Conservation (phyloP, 768 basidiomycete genomes). For the Cystobasidium onofrii region DNA sequence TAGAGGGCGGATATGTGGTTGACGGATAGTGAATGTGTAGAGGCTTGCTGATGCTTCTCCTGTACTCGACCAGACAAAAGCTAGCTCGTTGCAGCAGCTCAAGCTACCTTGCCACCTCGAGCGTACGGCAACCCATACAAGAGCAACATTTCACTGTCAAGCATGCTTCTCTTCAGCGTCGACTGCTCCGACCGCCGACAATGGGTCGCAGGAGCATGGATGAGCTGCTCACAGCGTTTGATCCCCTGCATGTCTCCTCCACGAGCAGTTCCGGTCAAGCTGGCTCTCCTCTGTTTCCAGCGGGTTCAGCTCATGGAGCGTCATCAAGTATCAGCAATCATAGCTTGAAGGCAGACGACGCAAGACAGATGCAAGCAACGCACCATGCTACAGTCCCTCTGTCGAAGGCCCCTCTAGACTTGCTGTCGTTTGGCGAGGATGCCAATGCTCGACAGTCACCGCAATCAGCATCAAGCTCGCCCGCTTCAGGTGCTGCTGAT, state of each 20-base stretch:
- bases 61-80: too few relatives aligned
- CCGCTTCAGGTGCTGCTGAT: background rate
- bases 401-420: background rate
- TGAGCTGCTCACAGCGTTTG: conserved; percentile 22
- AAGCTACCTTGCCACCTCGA: too few relatives aligned
- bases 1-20: too few relatives aligned
- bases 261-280: background rate
- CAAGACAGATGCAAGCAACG: background rate
- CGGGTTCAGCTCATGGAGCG: background rate
- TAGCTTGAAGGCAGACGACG: background rate
- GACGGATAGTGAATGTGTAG: too few relatives aligned
- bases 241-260: conserved; percentile 13
- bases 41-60: too few relatives aligned
- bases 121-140: too few relatives aligned
- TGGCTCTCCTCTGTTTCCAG: background rate
- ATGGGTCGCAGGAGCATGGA: conserved; percentile 25
- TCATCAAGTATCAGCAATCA: background rate
- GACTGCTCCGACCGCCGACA: too few relatives aligned
- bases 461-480: background rate
- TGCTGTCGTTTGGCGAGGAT: conserved; percentile 4
- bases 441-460: background rate
- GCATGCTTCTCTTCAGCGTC: too few relatives aligned
- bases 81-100: too few relatives aligned
- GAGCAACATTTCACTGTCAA: too few relatives aligned
- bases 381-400: background rate